Conservation (phyloP, 2,329 filamentous ascomycete species). For the Colletotrichum sp. region DNA sequence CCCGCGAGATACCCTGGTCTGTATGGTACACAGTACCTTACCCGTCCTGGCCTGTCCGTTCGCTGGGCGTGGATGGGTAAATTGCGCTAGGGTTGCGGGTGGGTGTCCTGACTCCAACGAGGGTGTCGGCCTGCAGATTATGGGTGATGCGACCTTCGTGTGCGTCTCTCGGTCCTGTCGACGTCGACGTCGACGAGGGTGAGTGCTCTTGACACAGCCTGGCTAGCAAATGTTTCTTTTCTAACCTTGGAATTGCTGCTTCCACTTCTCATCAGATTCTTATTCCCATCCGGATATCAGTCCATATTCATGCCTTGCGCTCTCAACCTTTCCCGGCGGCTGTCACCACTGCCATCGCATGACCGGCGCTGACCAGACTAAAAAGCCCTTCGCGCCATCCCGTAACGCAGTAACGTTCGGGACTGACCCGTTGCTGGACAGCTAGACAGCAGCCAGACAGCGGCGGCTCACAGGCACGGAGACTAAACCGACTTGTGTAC, state of each 20-base stretch:
- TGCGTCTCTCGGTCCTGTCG: neutral
- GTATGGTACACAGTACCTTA: neutral
- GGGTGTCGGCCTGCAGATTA: constrained; percentile 10
- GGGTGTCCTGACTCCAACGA: constrained; percentile 17
- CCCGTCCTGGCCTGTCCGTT: neutral
- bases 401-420: constrained; percentile 6
- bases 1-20: neutral
- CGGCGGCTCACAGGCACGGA: neutral
- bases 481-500: constrained; percentile 7
- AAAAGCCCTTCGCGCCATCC: neutral
- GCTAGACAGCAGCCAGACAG: neutral
- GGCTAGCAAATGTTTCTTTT: neutral
- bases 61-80: constrained; percentile 14
- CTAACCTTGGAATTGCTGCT: neutral
- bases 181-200: neutral
- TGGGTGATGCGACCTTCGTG: neutral
- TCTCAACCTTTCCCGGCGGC: neutral
- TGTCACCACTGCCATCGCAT: neutral
- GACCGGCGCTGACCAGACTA: neutral
- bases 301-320: neutral
- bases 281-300: neutral
- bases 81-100: constrained; percentile 18
- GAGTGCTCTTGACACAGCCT: neutral
- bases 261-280: neutral
- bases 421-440: neutral